phyloP scores from a whole-genome alignment of 2,329 filamentous ascomycete genomes.

The Botryosphaeria dothidea region DNA sequence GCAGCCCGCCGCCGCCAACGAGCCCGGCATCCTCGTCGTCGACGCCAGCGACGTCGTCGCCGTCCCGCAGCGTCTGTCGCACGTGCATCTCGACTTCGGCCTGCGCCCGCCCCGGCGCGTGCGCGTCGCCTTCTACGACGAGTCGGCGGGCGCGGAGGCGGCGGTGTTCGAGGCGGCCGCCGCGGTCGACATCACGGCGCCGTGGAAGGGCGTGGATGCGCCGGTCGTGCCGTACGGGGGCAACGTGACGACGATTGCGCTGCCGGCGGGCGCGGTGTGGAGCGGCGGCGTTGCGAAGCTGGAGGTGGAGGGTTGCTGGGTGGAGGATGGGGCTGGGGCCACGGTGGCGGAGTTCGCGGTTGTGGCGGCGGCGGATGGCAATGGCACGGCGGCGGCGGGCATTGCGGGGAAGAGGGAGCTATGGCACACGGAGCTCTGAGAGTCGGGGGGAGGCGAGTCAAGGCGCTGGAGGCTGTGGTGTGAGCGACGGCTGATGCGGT shows the following conservation, averaged over 20 bases:
- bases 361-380: conserved; percentile 20
- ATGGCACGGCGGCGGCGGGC: background rate
- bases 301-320: conserved; percentile 43
- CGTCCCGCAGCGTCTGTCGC: conserved; percentile 46
- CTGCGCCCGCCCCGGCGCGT: conserved; percentile 56
- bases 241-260: conserved; percentile 48
- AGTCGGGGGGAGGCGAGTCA: background rate
- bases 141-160: conserved; percentile 33
- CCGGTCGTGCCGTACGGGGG: conserved; percentile 43
- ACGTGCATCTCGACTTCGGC: conserved; percentile 63
- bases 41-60: conserved; percentile 43
- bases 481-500: background rate
- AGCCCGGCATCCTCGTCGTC: conserved; percentile 58
- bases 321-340: conserved; percentile 42
- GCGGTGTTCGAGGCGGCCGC: conserved; percentile 24
- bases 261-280: conserved; percentile 41
- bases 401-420: background rate
- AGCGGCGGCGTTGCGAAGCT: conserved; percentile 49
- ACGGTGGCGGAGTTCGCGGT: conserved; percentile 57
- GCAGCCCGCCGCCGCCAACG: conserved; percentile 59
- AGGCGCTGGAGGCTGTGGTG: background rate
- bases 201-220: conserved; percentile 37
- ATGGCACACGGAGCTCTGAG: background rate
- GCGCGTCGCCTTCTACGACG: conserved; percentile 57
- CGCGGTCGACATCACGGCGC: conserved; percentile 42